These are phyloP conservation scores for Tagetes patula DNA, from an alignment of 129 eudicot genomes.

Conservation along the genomic window DNA sequence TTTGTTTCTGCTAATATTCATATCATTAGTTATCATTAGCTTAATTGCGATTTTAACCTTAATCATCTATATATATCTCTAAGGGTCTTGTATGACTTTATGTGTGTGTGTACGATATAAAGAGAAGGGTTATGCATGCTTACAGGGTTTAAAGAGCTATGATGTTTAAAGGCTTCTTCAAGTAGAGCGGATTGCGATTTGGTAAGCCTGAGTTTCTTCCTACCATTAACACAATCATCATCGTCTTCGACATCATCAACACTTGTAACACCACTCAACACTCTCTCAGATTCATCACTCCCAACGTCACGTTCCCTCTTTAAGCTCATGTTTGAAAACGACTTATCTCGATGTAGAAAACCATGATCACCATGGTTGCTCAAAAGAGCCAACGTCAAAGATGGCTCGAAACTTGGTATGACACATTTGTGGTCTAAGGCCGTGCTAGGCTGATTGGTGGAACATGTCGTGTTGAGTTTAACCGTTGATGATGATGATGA, in stretches of 20 bases:
- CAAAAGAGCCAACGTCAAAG: constrained; percentile 64
- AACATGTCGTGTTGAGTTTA: constrained; percentile 17
- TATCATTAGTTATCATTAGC: constrained; percentile 23
- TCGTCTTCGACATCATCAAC: constrained; percentile 68
- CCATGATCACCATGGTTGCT: constrained; percentile 25
- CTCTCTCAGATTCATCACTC: constrained; percentile 55
- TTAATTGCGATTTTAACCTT: neutral
- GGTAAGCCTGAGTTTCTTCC: constrained; percentile 92
- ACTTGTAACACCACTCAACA: constrained; percentile 32
- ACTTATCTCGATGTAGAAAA: constrained; percentile 54
- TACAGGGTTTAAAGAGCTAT: constrained; percentile 89
- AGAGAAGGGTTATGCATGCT: constrained; percentile 17
- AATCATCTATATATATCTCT: neutral
- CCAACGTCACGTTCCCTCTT: constrained; percentile 68
- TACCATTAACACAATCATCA: constrained; percentile 58
- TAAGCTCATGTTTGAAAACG: constrained; percentile 61
- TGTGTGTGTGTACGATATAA: constrained; percentile 1
- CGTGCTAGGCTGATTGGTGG: neutral
- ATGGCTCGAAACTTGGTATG: constrained; percentile 50
- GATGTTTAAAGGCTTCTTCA: constrained; percentile 86
- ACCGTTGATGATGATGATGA: constrained; percentile 35
- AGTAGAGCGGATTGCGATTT: constrained; percentile 89
- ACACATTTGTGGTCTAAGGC: neutral
- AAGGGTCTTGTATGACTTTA: constrained; percentile 5
- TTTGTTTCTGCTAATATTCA: constrained; percentile 79